Evolutionary conservation across 2,329 filamentous ascomycete species (phyloP).

Genomic region (Neocucurbitaria cava): DNA sequence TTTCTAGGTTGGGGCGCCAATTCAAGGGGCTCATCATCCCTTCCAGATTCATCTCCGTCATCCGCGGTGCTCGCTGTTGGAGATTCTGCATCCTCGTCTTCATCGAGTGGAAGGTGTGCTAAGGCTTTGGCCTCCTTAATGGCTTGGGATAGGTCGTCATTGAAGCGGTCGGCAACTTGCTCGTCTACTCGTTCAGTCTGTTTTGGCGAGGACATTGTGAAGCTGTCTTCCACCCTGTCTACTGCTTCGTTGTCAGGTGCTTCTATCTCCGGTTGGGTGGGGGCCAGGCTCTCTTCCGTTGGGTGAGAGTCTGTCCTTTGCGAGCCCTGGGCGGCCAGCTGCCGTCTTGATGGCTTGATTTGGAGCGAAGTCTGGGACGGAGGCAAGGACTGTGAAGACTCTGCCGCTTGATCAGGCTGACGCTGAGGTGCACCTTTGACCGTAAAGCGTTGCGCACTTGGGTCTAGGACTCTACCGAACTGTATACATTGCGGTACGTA

Average conservation of each 20-base stretch:
- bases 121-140: conserved; percentile 69
- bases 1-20: conserved; percentile 14
- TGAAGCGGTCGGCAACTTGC: conserved; percentile 9
- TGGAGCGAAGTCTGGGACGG: conserved; percentile 52
- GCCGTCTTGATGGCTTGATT: conserved; percentile 57
- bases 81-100: conserved; percentile 44
- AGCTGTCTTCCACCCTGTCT: conserved; percentile 41
- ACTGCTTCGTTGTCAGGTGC: conserved; percentile 8
- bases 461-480: conserved; percentile 55
- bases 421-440: conserved; percentile 59
- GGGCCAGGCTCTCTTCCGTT: conserved; percentile 39
- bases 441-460: conserved; percentile 65
- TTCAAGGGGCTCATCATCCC: conserved; percentile 31
- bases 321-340: conserved; percentile 45
- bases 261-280: conserved; percentile 9
- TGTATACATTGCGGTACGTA: conserved; percentile 55
- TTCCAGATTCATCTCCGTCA: conserved; percentile 24
- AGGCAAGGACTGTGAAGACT: conserved; percentile 7
- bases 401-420: conserved; percentile 1
- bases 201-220: conserved; percentile 22
- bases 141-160: conserved; percentile 68
- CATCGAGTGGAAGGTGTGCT: conserved; percentile 61
- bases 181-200: neutral
- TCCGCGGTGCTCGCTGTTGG: conserved; percentile 34
- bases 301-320: conserved; percentile 48